phyloP scores from a whole-genome alignment of 345 rosid species.

The Schrenkiella parvula region DNA sequence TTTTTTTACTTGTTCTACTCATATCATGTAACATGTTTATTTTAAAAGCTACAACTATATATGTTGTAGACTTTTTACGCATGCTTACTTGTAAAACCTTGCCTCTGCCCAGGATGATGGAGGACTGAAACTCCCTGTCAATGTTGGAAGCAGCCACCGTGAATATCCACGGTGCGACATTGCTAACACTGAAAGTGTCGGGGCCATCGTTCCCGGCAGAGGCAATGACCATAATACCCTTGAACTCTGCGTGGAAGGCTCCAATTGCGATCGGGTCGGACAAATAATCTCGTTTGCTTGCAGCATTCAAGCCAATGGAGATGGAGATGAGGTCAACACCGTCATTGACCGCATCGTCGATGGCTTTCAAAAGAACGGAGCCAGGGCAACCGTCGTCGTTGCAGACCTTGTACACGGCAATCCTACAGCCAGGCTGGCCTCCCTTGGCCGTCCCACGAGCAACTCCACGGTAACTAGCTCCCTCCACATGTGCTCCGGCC shows the following conservation, averaged over 20 bases:
- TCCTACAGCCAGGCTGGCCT: constrained; percentile 35
- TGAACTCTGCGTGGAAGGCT: constrained; percentile 42
- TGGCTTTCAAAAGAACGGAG: constrained; percentile 38
- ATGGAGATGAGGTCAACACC: constrained; percentile 47
- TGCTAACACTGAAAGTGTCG: constrained; percentile 27
- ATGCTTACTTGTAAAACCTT: constrained; percentile 24
- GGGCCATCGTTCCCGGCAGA: constrained; percentile 35
- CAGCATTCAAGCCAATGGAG: constrained; percentile 36
- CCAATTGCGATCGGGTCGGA: constrained; percentile 35
- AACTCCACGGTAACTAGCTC: constrained; percentile 39
- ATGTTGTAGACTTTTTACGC: constrained; percentile 40
- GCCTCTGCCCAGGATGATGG: constrained; percentile 27
- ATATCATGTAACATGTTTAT: neutral
- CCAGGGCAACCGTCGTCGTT: constrained; percentile 23
- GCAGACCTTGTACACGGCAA: constrained; percentile 48
- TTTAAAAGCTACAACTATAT: neutral
- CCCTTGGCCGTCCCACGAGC: constrained; percentile 42
- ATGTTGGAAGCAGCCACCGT: constrained; percentile 43
- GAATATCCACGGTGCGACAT: constrained; percentile 46
- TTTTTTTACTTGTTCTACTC: neutral
- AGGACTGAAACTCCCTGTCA: constrained; percentile 41
- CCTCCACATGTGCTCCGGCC: constrained; percentile 37
- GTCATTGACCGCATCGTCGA: constrained; percentile 46
- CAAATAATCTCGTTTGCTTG: constrained; percentile 23
- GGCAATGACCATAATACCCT: constrained; percentile 31